Base-by-base conservation (phyloP, 495 filamentous ascomycete species). In the Penicilliopsis zonata region DNA sequence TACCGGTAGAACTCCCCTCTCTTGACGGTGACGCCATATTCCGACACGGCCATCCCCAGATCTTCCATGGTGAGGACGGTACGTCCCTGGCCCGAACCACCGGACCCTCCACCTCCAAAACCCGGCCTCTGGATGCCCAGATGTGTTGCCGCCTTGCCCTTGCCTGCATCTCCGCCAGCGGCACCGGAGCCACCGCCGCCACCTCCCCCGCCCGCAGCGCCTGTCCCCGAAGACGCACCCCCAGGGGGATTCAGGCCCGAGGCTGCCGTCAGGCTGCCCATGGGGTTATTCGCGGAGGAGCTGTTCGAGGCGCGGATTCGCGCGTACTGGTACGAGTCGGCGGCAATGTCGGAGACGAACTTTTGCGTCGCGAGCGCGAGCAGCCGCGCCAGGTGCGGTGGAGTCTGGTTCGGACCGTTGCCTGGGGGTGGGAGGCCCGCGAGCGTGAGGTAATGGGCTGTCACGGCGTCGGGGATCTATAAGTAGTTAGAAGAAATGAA, bases 51-150 rank as follows among this genome's bases (percentile, higher is more conserved):
- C 81, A 93, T 94, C 2, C 90, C 90, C 47, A 98, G 52, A 67
- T 98, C 90, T 61, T 98, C 90, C 90, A 98, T 96, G 4, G 92
- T 96, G 36, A 98, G 60, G 41, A 98, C 90, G 21, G 90, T 95
- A 31, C 88, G 71, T 24, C 88, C 90, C 57, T 90, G 83, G 5
- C 63, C 64, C 25, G 80, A 81, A 0, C 87, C 85, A 15, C 86
- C 92, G 31, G 82, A 82, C 0, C 88, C 90, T 40, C 88, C 90
- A 43, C 86, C 88, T 8, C 86, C 90, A 57, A 82, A 96, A 4
- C 90, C 92, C 14, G 92, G 76, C 31, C 90, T 59, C 62, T 90
- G 86, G 38, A 87, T 86, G 4, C 92, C 90, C 13, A 94, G 57
- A 37, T 86, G 76, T 10, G 70, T 71, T 63, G 72, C 37, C 71